These are phyloP conservation scores for Oryza meridionalis DNA, from an alignment of 176 grass and related monocot species.

Conservation along the genomic window DNA sequence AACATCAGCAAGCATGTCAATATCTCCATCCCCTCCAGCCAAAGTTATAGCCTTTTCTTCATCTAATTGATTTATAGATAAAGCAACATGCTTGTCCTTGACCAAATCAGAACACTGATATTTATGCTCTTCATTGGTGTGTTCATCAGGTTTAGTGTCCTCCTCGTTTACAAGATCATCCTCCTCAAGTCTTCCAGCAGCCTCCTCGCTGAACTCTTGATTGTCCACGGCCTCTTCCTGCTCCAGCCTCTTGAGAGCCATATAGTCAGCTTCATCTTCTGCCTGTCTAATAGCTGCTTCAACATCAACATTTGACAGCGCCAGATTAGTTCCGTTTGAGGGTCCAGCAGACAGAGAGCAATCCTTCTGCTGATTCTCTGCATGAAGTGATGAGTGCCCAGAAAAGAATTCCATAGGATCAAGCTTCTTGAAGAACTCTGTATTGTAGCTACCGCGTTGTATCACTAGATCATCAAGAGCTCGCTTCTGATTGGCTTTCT, in stretches of 20 bases:
- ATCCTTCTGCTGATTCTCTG: constrained; percentile 50
- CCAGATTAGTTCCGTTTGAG: constrained; percentile 49
- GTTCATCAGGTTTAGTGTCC: constrained; percentile 67
- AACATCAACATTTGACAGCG: constrained; percentile 80
- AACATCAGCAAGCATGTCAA: constrained; percentile 97
- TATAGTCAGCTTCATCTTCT: constrained; percentile 99
- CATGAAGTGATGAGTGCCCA: constrained; percentile 53
- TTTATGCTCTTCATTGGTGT: constrained; percentile 66
- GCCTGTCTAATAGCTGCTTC: constrained; percentile 95
- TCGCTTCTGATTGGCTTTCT: constrained; percentile 98
- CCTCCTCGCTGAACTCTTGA: constrained; percentile 96
- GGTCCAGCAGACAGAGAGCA: constrained; percentile 37
- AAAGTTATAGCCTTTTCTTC: constrained; percentile 80
- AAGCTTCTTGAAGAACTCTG: constrained; percentile 97
- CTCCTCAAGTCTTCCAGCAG: constrained; percentile 67
- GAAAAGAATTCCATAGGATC: constrained; percentile 98
- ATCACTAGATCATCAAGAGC: constrained; percentile 97
- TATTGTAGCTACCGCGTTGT: constrained; percentile 96
- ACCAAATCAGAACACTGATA: constrained; percentile 51
- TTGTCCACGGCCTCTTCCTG: constrained; percentile 97
- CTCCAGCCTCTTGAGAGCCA: constrained; percentile 97
- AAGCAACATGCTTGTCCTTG: constrained; percentile 58
- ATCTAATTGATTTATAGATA: constrained; percentile 50
- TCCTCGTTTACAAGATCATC: constrained; percentile 91
- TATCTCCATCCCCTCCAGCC: constrained; percentile 84